Conservation (phyloP, 2,329 filamentous ascomycete species). For the Rhynchosporium secalis region DNA sequence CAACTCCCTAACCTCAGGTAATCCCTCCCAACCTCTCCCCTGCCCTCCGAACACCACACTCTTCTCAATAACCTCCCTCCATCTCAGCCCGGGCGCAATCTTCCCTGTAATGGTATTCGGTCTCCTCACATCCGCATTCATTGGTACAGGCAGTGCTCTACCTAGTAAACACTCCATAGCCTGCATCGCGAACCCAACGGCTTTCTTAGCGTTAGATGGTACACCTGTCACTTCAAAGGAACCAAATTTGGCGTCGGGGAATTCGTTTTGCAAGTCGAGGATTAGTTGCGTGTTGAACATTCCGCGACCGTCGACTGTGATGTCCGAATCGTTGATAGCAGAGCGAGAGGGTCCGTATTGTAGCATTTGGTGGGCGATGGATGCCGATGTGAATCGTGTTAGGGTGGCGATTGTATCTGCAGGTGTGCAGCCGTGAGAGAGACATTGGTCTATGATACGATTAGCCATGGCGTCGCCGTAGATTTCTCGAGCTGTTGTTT, state of each 20-base stretch:
- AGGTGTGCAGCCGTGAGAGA: conserved; percentile 32
- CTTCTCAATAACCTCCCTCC: conserved; percentile 40
- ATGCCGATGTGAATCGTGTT: conserved; percentile 39
- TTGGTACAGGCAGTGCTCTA: conserved; percentile 38
- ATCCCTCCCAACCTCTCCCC: conserved; percentile 39
- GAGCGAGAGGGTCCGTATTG: conserved; percentile 37
- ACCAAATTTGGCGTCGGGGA: conserved; percentile 35
- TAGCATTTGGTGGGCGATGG: conserved; percentile 39
- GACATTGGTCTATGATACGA: conserved; percentile 37
- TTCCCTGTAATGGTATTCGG: conserved; percentile 41
- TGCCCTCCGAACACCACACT: conserved; percentile 38
- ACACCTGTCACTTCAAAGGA: conserved; percentile 40
- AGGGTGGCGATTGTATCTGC: conserved; percentile 39
- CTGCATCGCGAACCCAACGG: conserved; percentile 41
- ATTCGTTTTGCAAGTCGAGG: conserved; percentile 36
- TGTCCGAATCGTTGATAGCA: conserved; percentile 37
- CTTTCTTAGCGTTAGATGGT: conserved; percentile 40
- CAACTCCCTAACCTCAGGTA: conserved; percentile 40
- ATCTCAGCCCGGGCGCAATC: conserved; percentile 37
- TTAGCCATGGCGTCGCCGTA: conserved; percentile 38
- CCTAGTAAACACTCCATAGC: conserved; percentile 41
- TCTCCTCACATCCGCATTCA: conserved; percentile 38
- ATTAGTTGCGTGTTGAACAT: conserved; percentile 38
- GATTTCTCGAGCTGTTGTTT: conserved; percentile 39
- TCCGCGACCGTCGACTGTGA: conserved; percentile 37